Conservation (phyloP, 2,329 filamentous ascomycete genomes). For the Cladosporium sp. region DNA sequence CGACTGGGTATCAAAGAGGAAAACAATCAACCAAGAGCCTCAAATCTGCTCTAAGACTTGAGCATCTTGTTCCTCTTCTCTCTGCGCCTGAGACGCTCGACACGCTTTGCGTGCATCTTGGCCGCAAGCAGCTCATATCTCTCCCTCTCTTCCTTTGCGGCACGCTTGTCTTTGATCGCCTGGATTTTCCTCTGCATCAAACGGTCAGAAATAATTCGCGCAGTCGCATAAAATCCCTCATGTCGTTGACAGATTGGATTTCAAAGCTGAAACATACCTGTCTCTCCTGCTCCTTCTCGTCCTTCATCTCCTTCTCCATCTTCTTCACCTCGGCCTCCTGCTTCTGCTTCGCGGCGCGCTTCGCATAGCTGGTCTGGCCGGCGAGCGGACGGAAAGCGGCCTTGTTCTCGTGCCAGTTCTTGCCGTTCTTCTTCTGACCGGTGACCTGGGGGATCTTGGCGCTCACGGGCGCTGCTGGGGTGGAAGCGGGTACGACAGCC, state of each 20-base stretch:
- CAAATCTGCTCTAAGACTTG: constrained; percentile 49
- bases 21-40: background rate
- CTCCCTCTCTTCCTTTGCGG: constrained; percentile 88
- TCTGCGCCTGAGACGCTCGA: constrained; percentile 88
- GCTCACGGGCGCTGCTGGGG: constrained; percentile 40
- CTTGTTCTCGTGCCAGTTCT: constrained; percentile 87
- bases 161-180: constrained; percentile 79
- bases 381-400: constrained; percentile 81
- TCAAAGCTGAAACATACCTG: constrained; percentile 60
- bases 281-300: constrained; percentile 88
- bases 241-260: background rate
- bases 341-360: constrained; percentile 70
- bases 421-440: constrained; percentile 86
- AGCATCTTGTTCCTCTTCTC: constrained; percentile 92
- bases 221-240: background rate
- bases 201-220: constrained; percentile 8
- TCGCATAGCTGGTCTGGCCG: constrained; percentile 76
- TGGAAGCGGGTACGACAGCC: constrained; percentile 34
- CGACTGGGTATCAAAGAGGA: constrained; percentile 10
- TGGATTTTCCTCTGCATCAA: constrained; percentile 68
- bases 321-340: constrained; percentile 78
- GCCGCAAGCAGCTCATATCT: constrained; percentile 91
- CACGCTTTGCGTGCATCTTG: constrained; percentile 96
- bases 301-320: constrained; percentile 92
- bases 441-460: constrained; percentile 32